A percentile compares a stretch with the other conserved stretches of the same genome.
phyloP scores from a whole-genome alignment of 1,284 basidiomycete genomes.

The Sparassis latifolia region DNA sequence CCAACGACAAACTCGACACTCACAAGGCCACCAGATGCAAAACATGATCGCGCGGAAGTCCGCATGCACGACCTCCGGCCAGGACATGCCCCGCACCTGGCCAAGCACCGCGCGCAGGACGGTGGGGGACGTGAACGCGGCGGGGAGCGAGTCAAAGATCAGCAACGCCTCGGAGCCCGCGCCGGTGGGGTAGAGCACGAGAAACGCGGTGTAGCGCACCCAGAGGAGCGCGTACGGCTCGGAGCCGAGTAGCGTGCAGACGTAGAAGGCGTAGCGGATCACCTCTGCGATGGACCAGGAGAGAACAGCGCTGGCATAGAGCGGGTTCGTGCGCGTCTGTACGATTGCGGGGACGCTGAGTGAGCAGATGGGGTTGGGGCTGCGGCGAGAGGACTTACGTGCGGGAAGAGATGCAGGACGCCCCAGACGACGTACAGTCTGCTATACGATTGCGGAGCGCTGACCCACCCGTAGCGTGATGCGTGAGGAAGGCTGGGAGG shows the following conservation, averaged over 20 bases:
- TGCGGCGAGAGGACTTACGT: slow-evolving; percentile 31
- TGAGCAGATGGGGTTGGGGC: not conserved
- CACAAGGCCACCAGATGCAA: slow-evolving; percentile 89
- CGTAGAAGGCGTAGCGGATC: slow-evolving; percentile 91
- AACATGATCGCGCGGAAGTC: slow-evolving; percentile 61
- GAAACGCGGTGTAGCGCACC: slow-evolving; percentile 89
- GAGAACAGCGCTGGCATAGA: slow-evolving; percentile 89
- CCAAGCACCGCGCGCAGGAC: slow-evolving; percentile 1
- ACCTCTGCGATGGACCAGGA: slow-evolving; percentile 94
- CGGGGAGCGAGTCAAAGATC: slow-evolving; percentile 65
- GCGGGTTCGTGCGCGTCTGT: slow-evolving; percentile 68
- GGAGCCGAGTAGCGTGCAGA: slow-evolving; percentile 54
- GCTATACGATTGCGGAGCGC: no score
- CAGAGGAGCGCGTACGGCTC: slow-evolving; percentile 47
- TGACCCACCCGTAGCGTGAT: no score
- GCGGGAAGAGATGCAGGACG: slow-evolving; percentile 56
- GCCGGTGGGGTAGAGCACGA: slow-evolving; percentile 87
- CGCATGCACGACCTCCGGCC: slow-evolving; percentile 35
- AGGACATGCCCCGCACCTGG: slow-evolving; percentile 2
- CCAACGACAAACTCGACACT: slow-evolving; percentile 20
- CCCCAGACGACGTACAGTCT: slow-evolving; percentile 88
- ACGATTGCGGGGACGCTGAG: not conserved
- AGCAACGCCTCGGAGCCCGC: slow-evolving; percentile 88
- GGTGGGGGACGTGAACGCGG: slow-evolving; percentile 5
- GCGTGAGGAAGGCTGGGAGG: slow-evolving; percentile 11